phyloP scores from a whole-genome alignment of 2,329 filamentous ascomycete genomes.

The Sclerotinia glacialis region DNA sequence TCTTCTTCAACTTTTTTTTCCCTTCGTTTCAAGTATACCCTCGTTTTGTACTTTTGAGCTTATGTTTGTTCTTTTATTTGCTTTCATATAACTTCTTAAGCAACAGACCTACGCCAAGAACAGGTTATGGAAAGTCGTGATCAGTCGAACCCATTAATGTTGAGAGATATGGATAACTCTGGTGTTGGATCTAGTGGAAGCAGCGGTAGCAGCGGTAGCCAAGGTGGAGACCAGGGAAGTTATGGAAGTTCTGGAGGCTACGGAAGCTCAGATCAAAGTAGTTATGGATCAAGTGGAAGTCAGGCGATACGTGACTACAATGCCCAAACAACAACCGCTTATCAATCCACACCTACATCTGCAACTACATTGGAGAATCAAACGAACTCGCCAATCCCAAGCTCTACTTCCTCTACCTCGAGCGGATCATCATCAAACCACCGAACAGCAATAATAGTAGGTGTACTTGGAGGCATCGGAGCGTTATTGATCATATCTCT shows the following conservation, averaged over 20 bases:
- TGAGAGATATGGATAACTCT: not conserved
- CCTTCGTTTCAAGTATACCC: not conserved
- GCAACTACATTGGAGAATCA: constrained; percentile 17
- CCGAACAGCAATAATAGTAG: constrained; percentile 27
- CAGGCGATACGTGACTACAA: not conserved
- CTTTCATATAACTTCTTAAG: not conserved
- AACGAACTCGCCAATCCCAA: constrained; percentile 8
- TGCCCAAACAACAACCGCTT: constrained; percentile 6
- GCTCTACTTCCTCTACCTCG: constrained; percentile 23
- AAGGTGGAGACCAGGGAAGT: constrained; percentile 1
- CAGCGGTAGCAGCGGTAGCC: not conserved
- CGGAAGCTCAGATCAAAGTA: not conserved
- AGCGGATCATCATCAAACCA: constrained; percentile 15
- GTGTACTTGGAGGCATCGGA: constrained; percentile 28
- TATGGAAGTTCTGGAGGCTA: not conserved
- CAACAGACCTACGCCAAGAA: not conserved
- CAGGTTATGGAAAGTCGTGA: not conserved
- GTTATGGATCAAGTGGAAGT: constrained; percentile 3
- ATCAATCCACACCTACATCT: constrained; percentile 23
- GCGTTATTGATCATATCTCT: constrained; percentile 27
- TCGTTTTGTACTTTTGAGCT: constrained; percentile 11
- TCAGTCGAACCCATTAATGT: not conserved
- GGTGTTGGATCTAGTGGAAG: constrained; percentile 2
- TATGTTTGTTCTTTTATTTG: not conserved
- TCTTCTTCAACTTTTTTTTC: constrained; percentile 4